phyloP scores from a whole-genome alignment of 352 stramenopile species.

The Pythium insidiosum region DNA sequence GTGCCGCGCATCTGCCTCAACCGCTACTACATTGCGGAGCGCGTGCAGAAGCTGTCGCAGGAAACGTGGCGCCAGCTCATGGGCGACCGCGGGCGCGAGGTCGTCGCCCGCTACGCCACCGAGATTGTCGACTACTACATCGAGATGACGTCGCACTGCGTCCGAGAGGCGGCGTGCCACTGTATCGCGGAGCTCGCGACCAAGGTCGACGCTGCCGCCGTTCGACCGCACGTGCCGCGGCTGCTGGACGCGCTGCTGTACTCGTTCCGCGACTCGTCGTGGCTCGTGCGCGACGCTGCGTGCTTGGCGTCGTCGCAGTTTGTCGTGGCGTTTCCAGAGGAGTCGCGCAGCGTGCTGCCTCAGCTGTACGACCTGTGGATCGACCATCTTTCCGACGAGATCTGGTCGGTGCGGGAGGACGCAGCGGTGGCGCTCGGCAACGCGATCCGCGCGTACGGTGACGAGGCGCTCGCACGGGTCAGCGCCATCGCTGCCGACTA shows the following conservation, averaged over 20 bases:
- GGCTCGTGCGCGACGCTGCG: conserved; percentile 93
- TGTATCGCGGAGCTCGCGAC: conserved; percentile 92
- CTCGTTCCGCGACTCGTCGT: conserved; percentile 95
- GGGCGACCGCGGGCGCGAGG: conserved; percentile 56
- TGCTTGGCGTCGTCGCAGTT: conserved; percentile 87
- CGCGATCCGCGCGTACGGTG: conserved; percentile 88
- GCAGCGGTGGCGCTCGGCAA: conserved; percentile 92
- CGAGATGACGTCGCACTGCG: conserved; percentile 93
- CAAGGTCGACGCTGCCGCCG: conserved; percentile 72
- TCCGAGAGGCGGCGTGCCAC: conserved; percentile 93
- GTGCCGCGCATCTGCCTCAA: conserved; percentile 96
- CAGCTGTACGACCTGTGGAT: conserved; percentile 89
- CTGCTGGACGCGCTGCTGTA: conserved; percentile 87
- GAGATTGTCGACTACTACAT: conserved; percentile 94
- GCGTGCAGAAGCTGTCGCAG: conserved; percentile 94
- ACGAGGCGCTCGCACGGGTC: conserved; percentile 75
- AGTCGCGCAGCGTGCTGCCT: conserved; percentile 83
- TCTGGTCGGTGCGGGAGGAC: conserved; percentile 96
- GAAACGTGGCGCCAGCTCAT: conserved; percentile 94
- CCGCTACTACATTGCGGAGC: conserved; percentile 94
- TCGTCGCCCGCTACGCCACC: conserved; percentile 83
- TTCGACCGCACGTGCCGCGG: conserved; percentile 56
- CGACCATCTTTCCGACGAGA: conserved; percentile 94
- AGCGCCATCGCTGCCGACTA: conserved; percentile 51
- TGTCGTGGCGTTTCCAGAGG: conserved; percentile 73